These are phyloP conservation scores for Orbilia ellipsospora DNA, from an alignment of 2,329 filamentous ascomycete genomes.

Conservation along the genomic window DNA sequence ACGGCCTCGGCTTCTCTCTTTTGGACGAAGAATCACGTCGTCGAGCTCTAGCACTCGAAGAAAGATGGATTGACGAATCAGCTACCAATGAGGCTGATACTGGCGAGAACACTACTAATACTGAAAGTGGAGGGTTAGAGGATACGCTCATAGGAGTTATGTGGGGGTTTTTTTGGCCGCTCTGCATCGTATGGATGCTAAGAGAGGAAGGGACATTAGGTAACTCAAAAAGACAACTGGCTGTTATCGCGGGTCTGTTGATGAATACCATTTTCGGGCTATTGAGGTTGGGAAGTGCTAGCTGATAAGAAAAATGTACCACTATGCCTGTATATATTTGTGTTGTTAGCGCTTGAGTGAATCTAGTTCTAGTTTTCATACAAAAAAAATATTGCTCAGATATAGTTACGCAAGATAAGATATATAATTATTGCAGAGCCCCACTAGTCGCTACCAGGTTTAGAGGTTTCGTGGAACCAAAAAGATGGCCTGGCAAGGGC, in stretches of 20 bases:
- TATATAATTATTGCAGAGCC: no score
- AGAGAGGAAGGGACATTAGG: slow-evolving; percentile 88
- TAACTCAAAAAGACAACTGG: slow-evolving; percentile 79
- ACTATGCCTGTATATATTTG: no score
- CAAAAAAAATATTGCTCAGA: no score
- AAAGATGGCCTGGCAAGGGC: no score
- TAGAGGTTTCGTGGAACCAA: no score
- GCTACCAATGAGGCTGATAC: slow-evolving; percentile 62
- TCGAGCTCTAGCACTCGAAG: slow-evolving; percentile 62
- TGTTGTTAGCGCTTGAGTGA: no score
- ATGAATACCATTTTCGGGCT: slow-evolving; percentile 82
- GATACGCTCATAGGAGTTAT: slow-evolving; percentile 88
- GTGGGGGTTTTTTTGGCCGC: slow-evolving; percentile 93
- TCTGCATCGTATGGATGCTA: slow-evolving; percentile 81
- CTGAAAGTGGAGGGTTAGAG: slow-evolving; percentile 74
- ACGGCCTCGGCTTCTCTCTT: slow-evolving; percentile 61
- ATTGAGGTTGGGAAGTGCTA: slow-evolving; percentile 66
- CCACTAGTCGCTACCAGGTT: no score
- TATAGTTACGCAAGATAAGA: no score
- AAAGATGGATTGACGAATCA: slow-evolving; percentile 62
- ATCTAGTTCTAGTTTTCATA: no score
- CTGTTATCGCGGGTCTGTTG: slow-evolving; percentile 84
- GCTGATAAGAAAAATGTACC: background rate
- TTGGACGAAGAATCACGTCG: slow-evolving; percentile 53
- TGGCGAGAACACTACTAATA: slow-evolving; percentile 62